Percentiles rank a stretch among this genome's conserved stretches.
Evolutionary conservation across 2,329 filamentous ascomycete genomes (phyloP).

Genomic region (Ophiostoma sp.): DNA sequence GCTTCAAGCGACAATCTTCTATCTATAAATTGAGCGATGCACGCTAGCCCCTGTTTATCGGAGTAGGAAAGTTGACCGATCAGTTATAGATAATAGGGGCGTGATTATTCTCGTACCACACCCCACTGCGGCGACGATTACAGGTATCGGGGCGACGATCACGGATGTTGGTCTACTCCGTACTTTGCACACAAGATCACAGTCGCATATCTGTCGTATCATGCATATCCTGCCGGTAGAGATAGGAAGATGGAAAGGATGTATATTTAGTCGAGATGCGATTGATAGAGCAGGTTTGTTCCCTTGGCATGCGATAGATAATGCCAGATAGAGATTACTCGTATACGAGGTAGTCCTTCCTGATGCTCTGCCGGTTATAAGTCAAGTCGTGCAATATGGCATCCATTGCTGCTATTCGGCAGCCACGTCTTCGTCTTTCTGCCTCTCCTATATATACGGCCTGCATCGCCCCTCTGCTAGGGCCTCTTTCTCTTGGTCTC

Average conservation of each 20-base stretch:
- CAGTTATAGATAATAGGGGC: not conserved
- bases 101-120: not conserved
- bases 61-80: not conserved
- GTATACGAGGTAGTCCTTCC: not conserved
- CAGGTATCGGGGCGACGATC: not conserved
- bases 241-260: constrained; percentile 9
- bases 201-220: not conserved
- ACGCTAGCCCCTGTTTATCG: constrained; percentile 1
- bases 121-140: not conserved
- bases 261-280: not conserved
- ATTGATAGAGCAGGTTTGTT: not conserved
- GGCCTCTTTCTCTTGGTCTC: not conserved
- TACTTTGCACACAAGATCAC: not conserved
- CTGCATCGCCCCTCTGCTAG: not conserved
- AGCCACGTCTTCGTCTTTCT: not conserved
- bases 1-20: too few relatives aligned
- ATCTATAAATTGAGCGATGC: not conserved
- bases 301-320: not conserved
- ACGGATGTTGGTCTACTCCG: not conserved
- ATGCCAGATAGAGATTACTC: not conserved
- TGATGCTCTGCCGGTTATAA: not conserved
- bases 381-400: not conserved
- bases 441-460: not conserved
- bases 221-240: not conserved
- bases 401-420: not conserved